These are phyloP conservation scores for Candolleomyces efflorescens DNA, from an alignment of 768 basidiomycete species.

Conservation along the genomic window DNA sequence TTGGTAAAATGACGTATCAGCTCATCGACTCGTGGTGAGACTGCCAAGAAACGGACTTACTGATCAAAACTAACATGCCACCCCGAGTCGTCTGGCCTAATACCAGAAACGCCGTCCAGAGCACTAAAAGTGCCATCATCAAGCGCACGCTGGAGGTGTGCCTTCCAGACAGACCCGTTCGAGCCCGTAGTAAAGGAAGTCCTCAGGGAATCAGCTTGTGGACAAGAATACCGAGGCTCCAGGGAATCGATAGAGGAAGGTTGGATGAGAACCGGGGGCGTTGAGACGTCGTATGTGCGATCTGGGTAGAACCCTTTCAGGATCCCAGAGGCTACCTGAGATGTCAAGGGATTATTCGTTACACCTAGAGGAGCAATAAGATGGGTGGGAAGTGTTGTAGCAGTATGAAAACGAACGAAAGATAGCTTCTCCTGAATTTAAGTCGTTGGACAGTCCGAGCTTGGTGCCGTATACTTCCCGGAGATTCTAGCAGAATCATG, in stretches of 20 bases:
- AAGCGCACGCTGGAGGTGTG: slow-evolving; percentile 28
- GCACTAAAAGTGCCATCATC: slow-evolving; percentile 35
- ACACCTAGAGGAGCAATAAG: slow-evolving; percentile 27
- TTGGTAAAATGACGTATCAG: slow-evolving; percentile 13
- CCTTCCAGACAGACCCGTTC: slow-evolving; percentile 33
- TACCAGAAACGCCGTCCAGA: slow-evolving; percentile 42
- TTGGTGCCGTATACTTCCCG: slow-evolving; percentile 39
- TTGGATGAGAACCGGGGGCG: slow-evolving; percentile 34
- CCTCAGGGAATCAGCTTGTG: slow-evolving; percentile 28
- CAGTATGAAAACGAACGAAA: slow-evolving; percentile 28
- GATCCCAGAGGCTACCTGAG: slow-evolving; percentile 46
- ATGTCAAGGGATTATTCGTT: slow-evolving; percentile 50
- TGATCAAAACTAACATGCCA: slow-evolving; percentile 52
- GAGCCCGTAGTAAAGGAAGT: slow-evolving; percentile 34
- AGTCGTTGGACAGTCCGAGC: slow-evolving; percentile 28
- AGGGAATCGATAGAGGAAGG: slow-evolving; percentile 40
- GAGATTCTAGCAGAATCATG: slow-evolving; percentile 30
- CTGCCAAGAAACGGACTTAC: slow-evolving; percentile 27
- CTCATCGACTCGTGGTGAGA: neutral
- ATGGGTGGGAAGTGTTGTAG: neutral
- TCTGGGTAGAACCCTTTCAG: slow-evolving; percentile 41
- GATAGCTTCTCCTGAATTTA: slow-evolving; percentile 28
- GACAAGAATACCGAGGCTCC: slow-evolving; percentile 43
- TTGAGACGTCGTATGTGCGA: slow-evolving; percentile 14
- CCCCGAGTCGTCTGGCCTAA: slow-evolving; percentile 33